Conservation (phyloP, 441 rosid species). For the Bocquillonia castaneifolia region DNA sequence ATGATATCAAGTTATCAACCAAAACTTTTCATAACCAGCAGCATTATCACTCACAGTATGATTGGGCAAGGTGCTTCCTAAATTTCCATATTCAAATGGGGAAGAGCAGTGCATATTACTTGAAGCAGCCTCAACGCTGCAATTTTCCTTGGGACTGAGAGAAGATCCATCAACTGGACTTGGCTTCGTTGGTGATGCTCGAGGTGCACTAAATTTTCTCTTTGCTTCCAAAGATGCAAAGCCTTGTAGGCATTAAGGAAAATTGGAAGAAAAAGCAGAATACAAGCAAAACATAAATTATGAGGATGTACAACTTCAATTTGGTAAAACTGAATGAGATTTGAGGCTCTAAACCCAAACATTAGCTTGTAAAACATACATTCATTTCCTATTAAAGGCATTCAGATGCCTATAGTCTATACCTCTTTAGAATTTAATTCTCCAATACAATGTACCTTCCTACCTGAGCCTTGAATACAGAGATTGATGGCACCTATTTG, state of each 20-base stretch:
- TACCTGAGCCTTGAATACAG: not conserved
- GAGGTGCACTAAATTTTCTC: slow-evolving; percentile 73
- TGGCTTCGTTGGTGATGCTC: slow-evolving; percentile 44
- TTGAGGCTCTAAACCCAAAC: not conserved
- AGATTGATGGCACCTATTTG: not conserved
- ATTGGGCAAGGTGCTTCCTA: slow-evolving; percentile 20
- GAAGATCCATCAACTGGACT: slow-evolving; percentile 35
- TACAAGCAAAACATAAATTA: slow-evolving; percentile 13
- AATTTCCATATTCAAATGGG: slow-evolving; percentile 20
- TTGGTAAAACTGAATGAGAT: not conserved
- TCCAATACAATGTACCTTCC: not conserved
- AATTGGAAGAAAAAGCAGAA: slow-evolving; percentile 6
- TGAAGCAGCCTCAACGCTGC: slow-evolving; percentile 31
- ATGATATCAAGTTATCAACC: slow-evolving; percentile 11
- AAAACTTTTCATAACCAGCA: slow-evolving; percentile 12
- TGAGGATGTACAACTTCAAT: not conserved
- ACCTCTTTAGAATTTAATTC: not conserved
- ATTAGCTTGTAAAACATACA: not conserved
- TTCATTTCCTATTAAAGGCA: not conserved
- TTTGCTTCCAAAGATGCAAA: slow-evolving; percentile 84
- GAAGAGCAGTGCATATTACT: slow-evolving; percentile 29
- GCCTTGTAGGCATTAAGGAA: slow-evolving; percentile 63
- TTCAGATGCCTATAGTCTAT: not conserved
- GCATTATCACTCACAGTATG: slow-evolving; percentile 32
- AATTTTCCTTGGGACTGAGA: slow-evolving; percentile 28